Evolutionary conservation across 2,329 filamentous ascomycete species (phyloP).

Genomic region (Ophiostoma ips): DNA sequence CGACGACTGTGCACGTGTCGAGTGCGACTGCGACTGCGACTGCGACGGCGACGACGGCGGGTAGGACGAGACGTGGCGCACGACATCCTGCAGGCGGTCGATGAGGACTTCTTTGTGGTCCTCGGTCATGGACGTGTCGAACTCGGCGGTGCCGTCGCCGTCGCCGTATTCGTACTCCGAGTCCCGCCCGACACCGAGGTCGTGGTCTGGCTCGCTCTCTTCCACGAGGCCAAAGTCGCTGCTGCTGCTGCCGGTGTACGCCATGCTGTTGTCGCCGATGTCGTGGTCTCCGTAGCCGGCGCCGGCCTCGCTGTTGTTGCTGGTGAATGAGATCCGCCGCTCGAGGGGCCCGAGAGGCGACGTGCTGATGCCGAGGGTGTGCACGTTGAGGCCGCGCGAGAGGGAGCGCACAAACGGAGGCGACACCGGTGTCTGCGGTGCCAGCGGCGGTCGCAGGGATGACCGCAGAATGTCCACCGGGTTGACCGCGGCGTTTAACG

Average conservation of each 20-base stretch:
- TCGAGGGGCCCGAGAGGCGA: conserved; percentile 21
- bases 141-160: conserved; percentile 15
- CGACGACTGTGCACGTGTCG: conserved; percentile 11
- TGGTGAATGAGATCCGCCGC: conserved; percentile 18
- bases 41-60: conserved; percentile 12
- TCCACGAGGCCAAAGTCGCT: background rate
- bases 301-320: conserved; percentile 6
- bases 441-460: background rate
- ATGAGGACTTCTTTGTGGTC: conserved; percentile 29
- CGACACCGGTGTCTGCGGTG: conserved; percentile 13
- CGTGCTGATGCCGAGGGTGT: conserved; percentile 17
- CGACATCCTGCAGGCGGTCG: conserved; percentile 26
- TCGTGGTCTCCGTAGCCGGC: conserved; percentile 1
- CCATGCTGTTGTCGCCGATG: background rate
- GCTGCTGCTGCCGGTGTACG: background rate
- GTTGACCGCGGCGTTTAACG: background rate
- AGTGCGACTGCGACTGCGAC: background rate
- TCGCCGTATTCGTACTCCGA: conserved; percentile 1
- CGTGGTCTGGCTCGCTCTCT: conserved; percentile 7
- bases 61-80: conserved; percentile 22
- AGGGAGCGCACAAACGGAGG: conserved; percentile 9
- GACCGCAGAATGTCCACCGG: background rate
- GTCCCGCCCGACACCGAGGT: background rate
- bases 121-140: background rate
- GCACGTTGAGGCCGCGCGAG: conserved; percentile 18